Evolutionary conservation across 225 moss, liverwort and hornwort genomes (phyloP), one percentile per base, ranked within the genome.

Genomic region (Physcomitrellopsis africana): DNA sequence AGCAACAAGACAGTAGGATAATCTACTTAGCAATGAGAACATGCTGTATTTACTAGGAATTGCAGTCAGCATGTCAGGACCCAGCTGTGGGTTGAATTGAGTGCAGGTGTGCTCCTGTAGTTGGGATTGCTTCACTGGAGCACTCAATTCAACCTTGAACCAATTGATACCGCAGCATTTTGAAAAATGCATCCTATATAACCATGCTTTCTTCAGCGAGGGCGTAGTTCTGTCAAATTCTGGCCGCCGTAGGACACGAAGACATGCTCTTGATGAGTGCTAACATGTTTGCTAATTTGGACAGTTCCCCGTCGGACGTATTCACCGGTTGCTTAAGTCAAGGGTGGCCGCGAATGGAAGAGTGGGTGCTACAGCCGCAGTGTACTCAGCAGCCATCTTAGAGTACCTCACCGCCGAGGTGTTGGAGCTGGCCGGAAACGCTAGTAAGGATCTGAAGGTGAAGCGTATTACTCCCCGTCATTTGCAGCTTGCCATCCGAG

Each of bases 281-380:
- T 52, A 6, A 43, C 5, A 57, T 58, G 22, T 12, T 20, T 17
- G 32, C 0, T 0, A 10, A 8, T 43, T 47, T 60, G 18, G 76
- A 72, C 92, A 94, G 94, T 95, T 95, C 10, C 94, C 94, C 0
- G 94, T 95, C 12, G 94, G 94, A n/a, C 92, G 94, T 80, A 95
- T 95, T 19, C 94, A 95, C 73, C 86, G 94, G 73, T 65, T 95
- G 72, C 72, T 95, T 44, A 95, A 95, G 82, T 89, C 92, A 46
- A 73, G 94, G 53, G 94, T 92, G 41, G 94, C 94, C 4, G 94
- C 94, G 4, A 95, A 95, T 26, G 94, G 94, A 5, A 88, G 94
- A 73, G 94, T 95, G 19, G 94, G 94, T 3, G 92, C 94, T 9
- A 95, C 94, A 3, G 94, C 94, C 3, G 94, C 94, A 1, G 94